phyloP scores from a whole-genome alignment of 140 eudicot genomes.

The Anethum foeniculum region DNA sequence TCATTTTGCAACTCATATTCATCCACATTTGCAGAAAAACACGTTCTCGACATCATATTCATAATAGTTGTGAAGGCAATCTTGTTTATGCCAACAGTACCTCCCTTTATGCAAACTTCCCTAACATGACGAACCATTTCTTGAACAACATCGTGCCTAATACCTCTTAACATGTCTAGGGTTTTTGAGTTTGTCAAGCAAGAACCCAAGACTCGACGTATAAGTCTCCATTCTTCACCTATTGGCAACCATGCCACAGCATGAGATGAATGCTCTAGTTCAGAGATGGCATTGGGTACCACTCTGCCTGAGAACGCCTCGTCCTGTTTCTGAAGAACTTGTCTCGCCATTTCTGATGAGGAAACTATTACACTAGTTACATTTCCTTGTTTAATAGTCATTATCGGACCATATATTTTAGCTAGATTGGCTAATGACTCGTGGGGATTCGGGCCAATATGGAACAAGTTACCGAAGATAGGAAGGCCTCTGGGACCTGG shows the following conservation, averaged over 20 bases:
- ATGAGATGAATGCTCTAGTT: not conserved
- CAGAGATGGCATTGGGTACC: constrained; percentile 21
- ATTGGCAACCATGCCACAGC: constrained; percentile 29
- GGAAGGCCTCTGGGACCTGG: constrained; percentile 35
- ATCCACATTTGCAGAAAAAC: constrained; percentile 23
- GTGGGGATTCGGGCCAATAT: constrained; percentile 26
- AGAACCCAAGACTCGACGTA: constrained; percentile 15
- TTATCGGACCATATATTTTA: constrained; percentile 27
- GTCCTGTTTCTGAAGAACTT: constrained; percentile 31
- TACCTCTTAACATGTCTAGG: constrained; percentile 17
- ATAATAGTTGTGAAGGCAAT: constrained; percentile 31
- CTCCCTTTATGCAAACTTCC: constrained; percentile 11
- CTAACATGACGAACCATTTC: constrained; percentile 16
- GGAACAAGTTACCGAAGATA: constrained; percentile 32
- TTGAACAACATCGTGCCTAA: constrained; percentile 18
- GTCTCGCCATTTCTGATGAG: constrained; percentile 27
- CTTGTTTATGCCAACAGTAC: constrained; percentile 24
- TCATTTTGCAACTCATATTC: constrained; percentile 12
- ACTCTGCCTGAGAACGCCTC: constrained; percentile 29
- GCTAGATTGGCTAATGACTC: constrained; percentile 31
- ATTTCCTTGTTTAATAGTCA: constrained; percentile 27
- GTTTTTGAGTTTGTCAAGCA: constrained; percentile 22
- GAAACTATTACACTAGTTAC: constrained; percentile 30
- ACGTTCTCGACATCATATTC: constrained; percentile 35
- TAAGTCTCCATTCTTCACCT: constrained; percentile 20